phyloP scores from a whole-genome alignment of 352 stramenopile species.

The Globisporangium echinulatum region DNA sequence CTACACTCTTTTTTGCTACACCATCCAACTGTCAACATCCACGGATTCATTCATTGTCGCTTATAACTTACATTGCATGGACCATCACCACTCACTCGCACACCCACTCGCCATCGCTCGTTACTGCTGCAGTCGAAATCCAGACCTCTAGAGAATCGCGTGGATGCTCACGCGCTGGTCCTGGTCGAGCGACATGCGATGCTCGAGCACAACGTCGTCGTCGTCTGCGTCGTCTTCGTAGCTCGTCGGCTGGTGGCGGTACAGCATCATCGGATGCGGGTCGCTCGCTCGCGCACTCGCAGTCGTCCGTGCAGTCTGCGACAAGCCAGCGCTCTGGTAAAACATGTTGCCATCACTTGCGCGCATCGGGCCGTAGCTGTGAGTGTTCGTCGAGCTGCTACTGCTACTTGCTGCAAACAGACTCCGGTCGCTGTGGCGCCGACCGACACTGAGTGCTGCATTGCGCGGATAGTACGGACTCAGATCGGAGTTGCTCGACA shows the following conservation, averaged over 20 bases:
- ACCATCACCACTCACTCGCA: not conserved
- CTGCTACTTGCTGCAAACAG: slow-evolving; percentile 7
- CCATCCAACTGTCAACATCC: not conserved
- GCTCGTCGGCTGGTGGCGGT: slow-evolving; percentile 13
- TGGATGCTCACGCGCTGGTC: slow-evolving; percentile 58
- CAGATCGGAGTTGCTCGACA: slow-evolving; percentile 28
- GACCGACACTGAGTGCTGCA: slow-evolving; percentile 19
- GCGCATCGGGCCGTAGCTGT: slow-evolving; percentile 5
- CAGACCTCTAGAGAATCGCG: slow-evolving; percentile 40
- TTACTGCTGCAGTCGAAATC: not conserved
- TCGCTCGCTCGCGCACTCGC: slow-evolving; percentile 12
- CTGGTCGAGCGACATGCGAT: slow-evolving; percentile 53
- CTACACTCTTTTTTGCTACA: too few species aligned
- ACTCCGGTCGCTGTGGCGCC: slow-evolving; percentile 19
- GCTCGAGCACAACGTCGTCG: slow-evolving; percentile 48
- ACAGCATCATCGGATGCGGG: slow-evolving; percentile 8
- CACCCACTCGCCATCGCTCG: too few species aligned
- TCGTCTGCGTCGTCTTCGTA: slow-evolving; percentile 18
- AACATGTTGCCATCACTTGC: slow-evolving; percentile 43
- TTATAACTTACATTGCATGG: not conserved
- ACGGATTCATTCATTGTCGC: not conserved
- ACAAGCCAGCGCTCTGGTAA: slow-evolving; percentile 21
- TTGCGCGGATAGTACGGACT: slow-evolving; percentile 29
- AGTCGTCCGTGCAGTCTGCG: slow-evolving; percentile 5
- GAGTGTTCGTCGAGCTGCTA: slow-evolving; percentile 1